Conservation (phyloP, 2,329 filamentous ascomycete species). For the Diaporthe australafricana region DNA sequence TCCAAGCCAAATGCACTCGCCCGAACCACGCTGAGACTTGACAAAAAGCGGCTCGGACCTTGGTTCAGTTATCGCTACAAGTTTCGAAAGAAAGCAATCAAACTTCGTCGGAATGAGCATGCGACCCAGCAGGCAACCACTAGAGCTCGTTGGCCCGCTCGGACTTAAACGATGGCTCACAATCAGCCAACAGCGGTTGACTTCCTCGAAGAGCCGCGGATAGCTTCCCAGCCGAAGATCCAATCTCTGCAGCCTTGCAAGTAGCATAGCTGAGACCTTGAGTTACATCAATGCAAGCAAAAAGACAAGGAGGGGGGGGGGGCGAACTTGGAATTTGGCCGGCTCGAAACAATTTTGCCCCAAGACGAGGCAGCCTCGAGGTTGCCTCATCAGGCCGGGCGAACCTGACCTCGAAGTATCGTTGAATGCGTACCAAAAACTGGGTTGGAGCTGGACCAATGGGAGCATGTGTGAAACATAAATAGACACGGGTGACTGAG, state of each 20-base stretch:
- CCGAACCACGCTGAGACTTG: not conserved
- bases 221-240: not conserved
- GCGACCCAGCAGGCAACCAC: not conserved
- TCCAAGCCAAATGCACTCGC: not conserved
- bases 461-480: not conserved
- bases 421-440: not conserved
- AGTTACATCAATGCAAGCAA: not conserved
- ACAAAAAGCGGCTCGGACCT: no score
- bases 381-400: not conserved
- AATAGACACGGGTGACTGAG: conserved; percentile 27
- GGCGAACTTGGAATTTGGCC: not conserved
- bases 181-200: no score
- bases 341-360: conserved; percentile 16
- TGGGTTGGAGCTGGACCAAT: no score
- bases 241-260: not conserved
- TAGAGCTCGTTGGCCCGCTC: not conserved
- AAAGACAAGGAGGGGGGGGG: not conserved
- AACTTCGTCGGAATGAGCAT: not conserved
- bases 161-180: not conserved
- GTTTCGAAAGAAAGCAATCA: not conserved
- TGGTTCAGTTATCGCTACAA: not conserved
- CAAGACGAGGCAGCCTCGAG: not conserved
- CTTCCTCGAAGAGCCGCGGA: not conserved
- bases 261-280: not conserved
- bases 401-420: not conserved